Base-by-base conservation (phyloP, 2,329 filamentous ascomycete species). In the Colletotrichum neosansevieriae region DNA sequence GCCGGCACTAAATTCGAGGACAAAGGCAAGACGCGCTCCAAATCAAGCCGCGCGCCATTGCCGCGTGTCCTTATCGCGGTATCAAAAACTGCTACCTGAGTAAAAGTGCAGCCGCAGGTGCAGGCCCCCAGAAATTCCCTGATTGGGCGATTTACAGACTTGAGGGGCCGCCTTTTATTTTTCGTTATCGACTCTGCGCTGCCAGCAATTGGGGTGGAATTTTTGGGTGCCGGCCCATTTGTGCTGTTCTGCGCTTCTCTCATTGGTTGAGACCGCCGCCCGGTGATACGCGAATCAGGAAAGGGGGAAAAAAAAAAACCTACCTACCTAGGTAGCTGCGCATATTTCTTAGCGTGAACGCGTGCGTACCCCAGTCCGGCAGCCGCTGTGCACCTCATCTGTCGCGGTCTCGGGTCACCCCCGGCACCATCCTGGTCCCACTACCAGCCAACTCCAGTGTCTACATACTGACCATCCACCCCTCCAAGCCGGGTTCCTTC, bases 301-400 rank as follows among this genome's bases (percentile, higher is more conserved):
- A 38, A 10, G 13, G 5, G 6, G 11, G 11, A 34, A 50, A 50
- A 53, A 58, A 60, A 57, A 65, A 47, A 51, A 32, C 59, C 64
- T 67, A 71, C 71, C 54, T 70, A 32, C 59, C 64, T 67, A 71
- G 70, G 51, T 70, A 29, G 15, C 47, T 24, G 47, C 34, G 47
- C 45, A 17, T 50, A 70, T 71, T 73, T 75, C 36, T 34, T 51
- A 72, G 72, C 62, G 73, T 67, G 71, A 72, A 64, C 60, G 65
- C 61, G 65, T 64, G 29, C 19, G 17, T 51, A 64, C 45, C 64
- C 53, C 38, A 17, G 64, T 57, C 29, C 50, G 49, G 42, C 58
- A 61, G 45, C 57, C 50, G 49, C 58, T 42, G 17, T 45, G 4
- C 36, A 38, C 11, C 34, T 3, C 11, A 12, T 38, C 13, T 51